Evolutionary conservation across 768 basidiomycete genomes (phyloP).

Genomic region (Cantharellus anzutake): DNA sequence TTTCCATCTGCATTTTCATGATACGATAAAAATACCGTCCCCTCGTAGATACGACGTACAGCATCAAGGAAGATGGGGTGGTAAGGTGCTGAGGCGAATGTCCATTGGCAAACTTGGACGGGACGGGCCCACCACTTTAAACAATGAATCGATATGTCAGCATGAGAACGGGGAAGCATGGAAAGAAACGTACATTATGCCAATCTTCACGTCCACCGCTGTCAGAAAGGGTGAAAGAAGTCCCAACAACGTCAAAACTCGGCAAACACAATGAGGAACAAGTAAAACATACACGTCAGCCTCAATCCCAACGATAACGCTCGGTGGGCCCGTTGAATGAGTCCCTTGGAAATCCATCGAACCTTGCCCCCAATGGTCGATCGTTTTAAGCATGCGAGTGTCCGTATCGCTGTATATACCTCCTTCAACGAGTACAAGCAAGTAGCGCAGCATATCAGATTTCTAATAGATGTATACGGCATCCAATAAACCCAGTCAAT

Average conservation of each 20-base stretch:
- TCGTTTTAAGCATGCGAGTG: constrained; percentile 17
- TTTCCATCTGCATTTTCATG: too few species aligned
- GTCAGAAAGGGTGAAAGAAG: background rate
- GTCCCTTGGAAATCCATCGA: constrained; percentile 1
- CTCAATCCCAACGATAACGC: constrained; percentile 23
- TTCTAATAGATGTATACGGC: background rate
- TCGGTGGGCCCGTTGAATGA: background rate
- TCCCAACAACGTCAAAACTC: background rate
- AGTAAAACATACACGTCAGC: constrained; percentile 19
- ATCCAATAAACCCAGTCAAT: background rate
- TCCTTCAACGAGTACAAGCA: constrained; percentile 5
- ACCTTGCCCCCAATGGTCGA: constrained; percentile 15
- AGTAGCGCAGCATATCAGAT: constrained; percentile 9
- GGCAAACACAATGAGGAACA: background rate
- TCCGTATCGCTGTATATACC: constrained; percentile 21
- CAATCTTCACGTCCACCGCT: constrained; percentile 22
- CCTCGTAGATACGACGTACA: constrained; percentile 18
- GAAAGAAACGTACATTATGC: constrained; percentile 13
- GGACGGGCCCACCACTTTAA: constrained; percentile 18
- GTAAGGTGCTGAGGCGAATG: constrained; percentile 19
- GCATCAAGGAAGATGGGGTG: constrained; percentile 25
- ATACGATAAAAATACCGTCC: background rate
- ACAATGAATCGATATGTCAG: background rate
- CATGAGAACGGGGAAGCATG: background rate
- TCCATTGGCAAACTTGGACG: constrained; percentile 28